phyloP scores from a whole-genome alignment of 495 filamentous ascomycete species.

The Clohesyomyces aquaticus region DNA sequence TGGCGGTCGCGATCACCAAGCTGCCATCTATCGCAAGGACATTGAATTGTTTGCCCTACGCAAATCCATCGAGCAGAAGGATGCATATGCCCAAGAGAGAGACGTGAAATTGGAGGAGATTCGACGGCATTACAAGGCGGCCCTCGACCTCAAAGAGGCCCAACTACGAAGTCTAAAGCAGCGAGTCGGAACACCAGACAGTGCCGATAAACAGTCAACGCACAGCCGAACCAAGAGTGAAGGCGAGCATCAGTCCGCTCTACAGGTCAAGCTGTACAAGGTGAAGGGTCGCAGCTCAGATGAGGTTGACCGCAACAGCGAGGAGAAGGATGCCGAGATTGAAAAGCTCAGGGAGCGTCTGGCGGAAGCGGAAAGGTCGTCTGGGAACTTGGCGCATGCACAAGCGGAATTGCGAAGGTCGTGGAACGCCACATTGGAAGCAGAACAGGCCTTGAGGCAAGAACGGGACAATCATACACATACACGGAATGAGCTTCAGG shows the following conservation, averaged over 20 bases:
- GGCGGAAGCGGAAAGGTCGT: not conserved
- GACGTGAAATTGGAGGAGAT: constrained; percentile 21
- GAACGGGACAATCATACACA: constrained; percentile 20
- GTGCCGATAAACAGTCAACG: not conserved
- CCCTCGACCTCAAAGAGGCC: constrained; percentile 23
- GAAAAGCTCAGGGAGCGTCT: constrained; percentile 17
- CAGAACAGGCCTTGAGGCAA: constrained; percentile 18
- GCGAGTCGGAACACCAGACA: constrained; percentile 18
- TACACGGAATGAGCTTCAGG: constrained; percentile 14
- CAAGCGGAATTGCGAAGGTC: constrained; percentile 27
- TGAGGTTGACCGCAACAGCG: constrained; percentile 9
- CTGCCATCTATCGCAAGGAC: constrained; percentile 32
- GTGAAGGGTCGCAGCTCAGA: constrained; percentile 23
- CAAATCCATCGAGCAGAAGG: constrained; percentile 30
- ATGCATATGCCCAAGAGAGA: constrained; percentile 21
- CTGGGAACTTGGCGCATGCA: constrained; percentile 4
- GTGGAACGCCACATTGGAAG: constrained; percentile 22
- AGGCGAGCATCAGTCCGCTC: constrained; percentile 3
- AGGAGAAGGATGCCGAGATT: constrained; percentile 28
- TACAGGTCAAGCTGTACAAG: constrained; percentile 27
- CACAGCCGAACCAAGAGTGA: constrained; percentile 1
- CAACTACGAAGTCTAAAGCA: constrained; percentile 25
- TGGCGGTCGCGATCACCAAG: constrained; percentile 29
- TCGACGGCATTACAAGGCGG: constrained; percentile 17
- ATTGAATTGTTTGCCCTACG: constrained; percentile 34